Evolutionary conservation across 495 filamentous ascomycete species (phyloP), one percentile per base, ranked within the genome.

Genomic region (Annulohypoxylon moriforme): DNA sequence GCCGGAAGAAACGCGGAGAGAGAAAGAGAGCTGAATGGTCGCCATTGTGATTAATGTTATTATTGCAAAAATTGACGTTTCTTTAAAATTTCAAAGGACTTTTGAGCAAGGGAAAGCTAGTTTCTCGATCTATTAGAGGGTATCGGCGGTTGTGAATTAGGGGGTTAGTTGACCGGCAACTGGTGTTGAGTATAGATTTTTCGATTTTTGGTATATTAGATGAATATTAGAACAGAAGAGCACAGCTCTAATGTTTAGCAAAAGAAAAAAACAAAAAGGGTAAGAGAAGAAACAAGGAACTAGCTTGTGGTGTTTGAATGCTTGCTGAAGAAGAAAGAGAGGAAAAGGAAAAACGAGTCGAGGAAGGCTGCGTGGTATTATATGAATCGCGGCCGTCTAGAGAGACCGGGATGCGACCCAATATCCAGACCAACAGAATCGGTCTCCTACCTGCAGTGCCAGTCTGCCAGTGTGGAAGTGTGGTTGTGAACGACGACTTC

Each of bases 1-100:
- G 84, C 94, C 93, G 83, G 93, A 87, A 79, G 94, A 97, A 80
- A 96, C 97, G 84, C 95, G 94, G 79, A 99, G 91, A 80, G 90
- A 88, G 82, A 98, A 96, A 69, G 90, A 90, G 55, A 96, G 87
- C 85, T 96, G 92, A 81, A 94, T 89, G 77, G 92, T 82, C 77
- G 93, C 89, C 92, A 95, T 94, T 86, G 82, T 91, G 83, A 80
- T 67, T 81, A 72, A 71, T 75, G 73, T 78, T 83, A 77, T 74
- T 80, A 78, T 80, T 77, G 77, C 79, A 76, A 80, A 80, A 59
- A 59, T 77, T 78, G 71, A 74, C 60, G 67, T 76, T 80, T 78
- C 77, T 81, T 75, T 67, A 78, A 73, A 75, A 50, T 36, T 71
- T 75, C 69, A 68, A 71, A 74, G 62, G 75, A 56, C 16, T 61